phyloP scores from a whole-genome alignment of 805 yeast species.

The Barnettozyma californica region DNA sequence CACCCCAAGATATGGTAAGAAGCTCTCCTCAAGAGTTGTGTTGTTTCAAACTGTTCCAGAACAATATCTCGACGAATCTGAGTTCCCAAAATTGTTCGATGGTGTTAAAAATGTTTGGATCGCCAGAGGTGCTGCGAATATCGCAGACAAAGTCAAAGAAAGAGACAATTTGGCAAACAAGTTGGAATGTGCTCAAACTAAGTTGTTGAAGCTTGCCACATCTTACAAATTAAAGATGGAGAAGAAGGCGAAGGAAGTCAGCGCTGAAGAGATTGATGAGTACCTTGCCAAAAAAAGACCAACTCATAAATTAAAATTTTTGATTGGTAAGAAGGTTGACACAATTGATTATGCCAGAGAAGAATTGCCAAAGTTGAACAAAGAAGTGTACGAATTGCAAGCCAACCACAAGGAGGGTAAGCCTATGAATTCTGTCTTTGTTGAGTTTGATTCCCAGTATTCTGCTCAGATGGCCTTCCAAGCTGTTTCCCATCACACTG shows the following conservation, averaged over 20 bases:
- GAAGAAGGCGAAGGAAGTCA: slow-evolving; percentile 48
- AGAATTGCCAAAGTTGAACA: slow-evolving; percentile 50
- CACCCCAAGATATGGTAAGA: slow-evolving; percentile 73
- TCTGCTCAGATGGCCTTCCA: slow-evolving; percentile 71
- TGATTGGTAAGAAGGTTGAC: slow-evolving; percentile 58
- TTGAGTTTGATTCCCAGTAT: slow-evolving; percentile 73
- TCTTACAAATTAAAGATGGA: slow-evolving; percentile 59
- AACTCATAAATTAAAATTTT: slow-evolving; percentile 36
- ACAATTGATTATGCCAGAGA: slow-evolving; percentile 53
- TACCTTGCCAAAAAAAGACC: slow-evolving; percentile 68
- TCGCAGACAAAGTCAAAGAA: slow-evolving; percentile 49
- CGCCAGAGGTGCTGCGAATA: slow-evolving; percentile 53
- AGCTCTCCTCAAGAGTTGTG: slow-evolving; percentile 73
- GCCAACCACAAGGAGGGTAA: slow-evolving; percentile 37
- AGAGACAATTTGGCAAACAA: slow-evolving; percentile 55
- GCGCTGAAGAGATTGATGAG: slow-evolving; percentile 42
- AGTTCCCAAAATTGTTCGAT: slow-evolving; percentile 67
- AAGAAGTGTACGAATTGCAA: slow-evolving; percentile 54
- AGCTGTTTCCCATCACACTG: slow-evolving; percentile 56
- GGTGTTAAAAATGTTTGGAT: slow-evolving; percentile 84
- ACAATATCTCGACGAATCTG: slow-evolving; percentile 62
- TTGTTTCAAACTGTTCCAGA: slow-evolving; percentile 82
- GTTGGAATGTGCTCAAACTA: slow-evolving; percentile 64
- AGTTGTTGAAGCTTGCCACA: slow-evolving; percentile 54
- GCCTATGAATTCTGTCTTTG: slow-evolving; percentile 77